phyloP scores from a whole-genome alignment of 202 grass and related monocot species.

The Setaria italica region DNA sequence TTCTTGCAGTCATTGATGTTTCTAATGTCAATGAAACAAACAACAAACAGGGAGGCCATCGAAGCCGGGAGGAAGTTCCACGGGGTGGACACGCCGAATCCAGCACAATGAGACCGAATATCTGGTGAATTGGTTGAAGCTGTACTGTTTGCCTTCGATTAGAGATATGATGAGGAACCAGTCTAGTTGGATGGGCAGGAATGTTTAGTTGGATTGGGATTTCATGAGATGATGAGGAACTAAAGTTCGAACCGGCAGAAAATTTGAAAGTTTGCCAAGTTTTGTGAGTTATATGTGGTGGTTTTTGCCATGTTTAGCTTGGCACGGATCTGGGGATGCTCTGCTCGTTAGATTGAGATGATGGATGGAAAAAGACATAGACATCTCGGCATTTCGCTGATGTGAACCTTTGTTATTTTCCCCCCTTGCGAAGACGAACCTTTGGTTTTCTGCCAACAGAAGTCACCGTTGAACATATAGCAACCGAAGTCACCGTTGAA shows the following conservation, averaged over 20 bases:
- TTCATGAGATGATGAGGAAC: background rate
- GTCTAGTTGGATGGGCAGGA: background rate
- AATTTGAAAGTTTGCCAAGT: background rate
- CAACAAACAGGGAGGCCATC: constrained; percentile 70
- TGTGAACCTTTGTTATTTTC: too few relatives aligned
- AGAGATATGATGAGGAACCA: background rate
- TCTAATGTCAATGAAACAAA: background rate
- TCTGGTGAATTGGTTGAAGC: too few relatives aligned
- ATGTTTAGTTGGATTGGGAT: background rate
- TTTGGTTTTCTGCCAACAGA: too few relatives aligned
- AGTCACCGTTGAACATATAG: too few relatives aligned
- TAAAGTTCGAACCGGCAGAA: background rate
- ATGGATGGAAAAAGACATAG: background rate
- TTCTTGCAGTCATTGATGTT: background rate
- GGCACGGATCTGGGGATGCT: too few relatives aligned
- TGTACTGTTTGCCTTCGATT: background rate
- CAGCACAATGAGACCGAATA: constrained; percentile 14
- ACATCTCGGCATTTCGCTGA: too few relatives aligned
- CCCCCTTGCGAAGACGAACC: too few relatives aligned
- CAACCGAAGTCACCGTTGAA: too few relatives aligned
- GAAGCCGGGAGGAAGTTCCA: constrained; percentile 74
- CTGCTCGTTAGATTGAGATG: background rate
- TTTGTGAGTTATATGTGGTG: background rate
- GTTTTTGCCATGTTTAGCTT: background rate
- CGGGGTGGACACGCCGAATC: constrained; percentile 46